Evolutionary conservation across 495 filamentous ascomycete genomes (phyloP).

Genomic region (Hamigera avellanea): DNA sequence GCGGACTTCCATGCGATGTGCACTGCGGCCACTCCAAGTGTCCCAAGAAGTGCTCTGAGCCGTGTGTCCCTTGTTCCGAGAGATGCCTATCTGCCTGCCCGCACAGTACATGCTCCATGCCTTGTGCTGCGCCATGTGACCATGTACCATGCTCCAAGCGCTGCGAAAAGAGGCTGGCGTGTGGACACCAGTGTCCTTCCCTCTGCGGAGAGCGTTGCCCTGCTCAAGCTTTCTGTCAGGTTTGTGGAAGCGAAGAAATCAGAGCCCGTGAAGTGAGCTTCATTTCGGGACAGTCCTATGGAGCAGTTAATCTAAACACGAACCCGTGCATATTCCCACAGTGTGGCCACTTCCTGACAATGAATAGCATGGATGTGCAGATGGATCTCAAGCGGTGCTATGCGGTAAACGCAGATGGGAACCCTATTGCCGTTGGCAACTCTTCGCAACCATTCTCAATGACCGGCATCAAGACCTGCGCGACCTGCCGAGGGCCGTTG

Average conservation of each 20-base stretch:
- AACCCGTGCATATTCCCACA: constrained; percentile 50
- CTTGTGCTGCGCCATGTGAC: constrained; percentile 50
- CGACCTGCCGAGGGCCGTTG: constrained; percentile 51
- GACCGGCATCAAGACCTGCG: constrained; percentile 45
- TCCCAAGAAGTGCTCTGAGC: constrained; percentile 44
- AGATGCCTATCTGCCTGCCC: constrained; percentile 45
- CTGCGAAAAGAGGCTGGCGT: constrained; percentile 43
- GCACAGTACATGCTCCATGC: constrained; percentile 50
- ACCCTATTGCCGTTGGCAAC: constrained; percentile 28
- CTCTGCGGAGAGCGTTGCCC: constrained; percentile 60
- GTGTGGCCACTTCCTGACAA: constrained; percentile 57
- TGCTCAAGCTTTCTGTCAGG: constrained; percentile 40
- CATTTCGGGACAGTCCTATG: constrained; percentile 36
- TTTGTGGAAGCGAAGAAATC: constrained; percentile 31
- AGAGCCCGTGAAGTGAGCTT: constrained; percentile 41
- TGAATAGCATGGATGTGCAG: constrained; percentile 51
- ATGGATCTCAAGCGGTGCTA: constrained; percentile 54
- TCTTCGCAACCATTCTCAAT: constrained; percentile 40
- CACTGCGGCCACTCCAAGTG: constrained; percentile 53
- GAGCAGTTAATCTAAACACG: constrained; percentile 43
- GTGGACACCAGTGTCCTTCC: constrained; percentile 59
- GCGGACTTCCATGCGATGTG: constrained; percentile 44
- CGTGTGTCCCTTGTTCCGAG: constrained; percentile 52
- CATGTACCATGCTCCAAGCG: constrained; percentile 54
- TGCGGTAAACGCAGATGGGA: constrained; percentile 24